Conservation (phyloP, 2,329 filamentous ascomycete species). For the Drechslerella dactyloides region DNA sequence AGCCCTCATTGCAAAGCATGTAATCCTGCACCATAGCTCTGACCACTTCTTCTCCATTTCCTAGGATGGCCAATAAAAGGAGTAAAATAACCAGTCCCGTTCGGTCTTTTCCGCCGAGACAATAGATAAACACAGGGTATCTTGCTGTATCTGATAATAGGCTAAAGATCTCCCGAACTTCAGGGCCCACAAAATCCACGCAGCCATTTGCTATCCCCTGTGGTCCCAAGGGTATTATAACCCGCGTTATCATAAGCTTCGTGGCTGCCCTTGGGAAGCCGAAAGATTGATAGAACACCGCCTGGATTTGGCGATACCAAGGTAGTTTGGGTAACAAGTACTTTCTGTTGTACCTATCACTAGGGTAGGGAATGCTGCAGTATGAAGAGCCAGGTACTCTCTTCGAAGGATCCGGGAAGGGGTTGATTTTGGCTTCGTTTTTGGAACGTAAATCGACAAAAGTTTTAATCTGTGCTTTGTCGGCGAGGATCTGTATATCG, state of each 20-base stretch:
- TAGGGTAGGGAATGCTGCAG: slow-evolving; percentile 27
- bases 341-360: slow-evolving; percentile 17
- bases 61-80: slow-evolving; percentile 68
- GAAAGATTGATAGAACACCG: slow-evolving; percentile 68
- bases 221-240: slow-evolving; percentile 75
- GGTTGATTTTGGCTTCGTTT: slow-evolving; percentile 63
- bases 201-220: slow-evolving; percentile 73
- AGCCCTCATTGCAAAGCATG: slow-evolving; percentile 66
- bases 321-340: slow-evolving; percentile 24
- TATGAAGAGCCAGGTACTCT: slow-evolving; percentile 31
- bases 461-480: slow-evolving; percentile 70
- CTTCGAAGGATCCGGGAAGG: slow-evolving; percentile 30
- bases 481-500: slow-evolving; percentile 68
- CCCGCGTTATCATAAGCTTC: slow-evolving; percentile 70
- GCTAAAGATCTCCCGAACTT: slow-evolving; percentile 65
- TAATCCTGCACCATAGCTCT: slow-evolving; percentile 75
- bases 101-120: slow-evolving; percentile 87
- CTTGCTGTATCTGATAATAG: slow-evolving; percentile 61
- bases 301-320: slow-evolving; percentile 60
- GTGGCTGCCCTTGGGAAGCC: slow-evolving; percentile 75
- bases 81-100: slow-evolving; percentile 75
- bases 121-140: slow-evolving; percentile 76
- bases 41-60: slow-evolving; percentile 52
- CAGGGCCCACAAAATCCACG: slow-evolving; percentile 69
- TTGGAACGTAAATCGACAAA: slow-evolving; percentile 78